phyloP scores from a whole-genome alignment of 352 stramenopile genomes.

The Hyaloperonospora arabidopsidis region DNA sequence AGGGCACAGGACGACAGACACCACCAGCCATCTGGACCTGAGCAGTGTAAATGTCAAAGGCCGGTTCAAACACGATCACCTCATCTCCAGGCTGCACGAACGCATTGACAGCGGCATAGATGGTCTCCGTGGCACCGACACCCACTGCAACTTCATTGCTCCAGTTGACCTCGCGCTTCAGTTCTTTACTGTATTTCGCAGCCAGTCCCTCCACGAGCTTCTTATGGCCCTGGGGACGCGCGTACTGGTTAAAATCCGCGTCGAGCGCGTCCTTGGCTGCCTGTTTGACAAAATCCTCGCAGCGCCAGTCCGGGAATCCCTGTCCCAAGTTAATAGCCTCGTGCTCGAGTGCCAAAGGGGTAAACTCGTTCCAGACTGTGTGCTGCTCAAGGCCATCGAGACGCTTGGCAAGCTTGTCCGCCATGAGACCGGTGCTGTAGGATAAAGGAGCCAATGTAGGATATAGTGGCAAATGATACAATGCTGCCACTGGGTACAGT shows the following conservation, averaged over 20 bases:
- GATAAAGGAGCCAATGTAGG: too few species aligned
- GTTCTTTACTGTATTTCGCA: conserved; percentile 86
- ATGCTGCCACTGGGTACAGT: too few species aligned
- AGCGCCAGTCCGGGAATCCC: conserved; percentile 92
- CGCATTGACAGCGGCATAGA: conserved; percentile 90
- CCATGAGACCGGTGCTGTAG: conserved; percentile 34
- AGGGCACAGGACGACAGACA: conserved; percentile 75
- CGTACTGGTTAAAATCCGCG: conserved; percentile 92
- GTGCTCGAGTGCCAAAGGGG: conserved; percentile 78
- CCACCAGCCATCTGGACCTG: conserved; percentile 81
- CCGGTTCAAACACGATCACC: conserved; percentile 94
- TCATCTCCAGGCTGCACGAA: conserved; percentile 92
- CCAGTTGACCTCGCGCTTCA: conserved; percentile 80
- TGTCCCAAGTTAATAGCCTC: conserved; percentile 90
- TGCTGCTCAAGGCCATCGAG: conserved; percentile 68
- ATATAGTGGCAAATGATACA: too few species aligned
- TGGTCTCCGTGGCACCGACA: conserved; percentile 90
- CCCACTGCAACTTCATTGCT: conserved; percentile 90
- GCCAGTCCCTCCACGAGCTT: conserved; percentile 81
- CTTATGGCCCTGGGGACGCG: conserved; percentile 82
- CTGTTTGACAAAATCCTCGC: conserved; percentile 90
- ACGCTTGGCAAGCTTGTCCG: conserved; percentile 49
- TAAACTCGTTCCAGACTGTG: conserved; percentile 87
- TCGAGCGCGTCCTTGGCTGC: conserved; percentile 89
- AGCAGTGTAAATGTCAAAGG: conserved; percentile 95